These are phyloP conservation scores for Ricinus communis DNA, from an alignment of 345 rosid species.

Conservation along the genomic window DNA sequence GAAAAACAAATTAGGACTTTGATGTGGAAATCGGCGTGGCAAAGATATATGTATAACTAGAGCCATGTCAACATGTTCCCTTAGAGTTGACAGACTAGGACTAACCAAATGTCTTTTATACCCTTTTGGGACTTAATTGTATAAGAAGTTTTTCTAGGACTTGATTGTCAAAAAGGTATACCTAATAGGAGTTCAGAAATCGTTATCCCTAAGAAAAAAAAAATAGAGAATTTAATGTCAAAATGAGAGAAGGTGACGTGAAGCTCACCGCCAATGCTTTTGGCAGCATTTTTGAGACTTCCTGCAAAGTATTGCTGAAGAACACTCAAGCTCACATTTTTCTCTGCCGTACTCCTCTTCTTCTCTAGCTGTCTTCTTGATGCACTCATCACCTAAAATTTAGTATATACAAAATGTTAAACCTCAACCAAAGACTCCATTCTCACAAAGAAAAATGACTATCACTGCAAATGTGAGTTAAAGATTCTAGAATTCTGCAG, in stretches of 20 bases:
- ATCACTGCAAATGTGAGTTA: not conserved
- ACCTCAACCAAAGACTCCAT: constrained; percentile 2
- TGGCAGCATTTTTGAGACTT: constrained; percentile 94
- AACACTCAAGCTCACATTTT: constrained; percentile 78
- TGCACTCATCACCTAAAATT: constrained; percentile 41
- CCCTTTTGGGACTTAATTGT: no score
- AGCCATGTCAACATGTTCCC: no score
- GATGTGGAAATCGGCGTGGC: no score
- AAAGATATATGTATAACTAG: no score
- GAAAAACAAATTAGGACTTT: no score
- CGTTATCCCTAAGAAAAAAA: no score
- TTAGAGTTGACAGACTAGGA: no score
- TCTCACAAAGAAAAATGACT: not conserved
- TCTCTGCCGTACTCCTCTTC: constrained; percentile 75
- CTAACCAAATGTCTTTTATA: no score
- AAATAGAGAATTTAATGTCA: not conserved
- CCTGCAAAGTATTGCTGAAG: constrained; percentile 91
- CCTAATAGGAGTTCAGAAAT: no score
- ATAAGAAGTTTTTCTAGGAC: no score
- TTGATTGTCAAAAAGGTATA: no score
- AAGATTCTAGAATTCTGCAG: no score
- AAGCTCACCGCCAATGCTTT: constrained; percentile 83
- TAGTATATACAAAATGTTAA: not conserved
- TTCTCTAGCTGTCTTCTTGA: constrained; percentile 52
- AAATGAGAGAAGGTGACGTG: constrained; percentile 1